Evolutionary conservation across 257 asterid species (phyloP), one percentile per base, ranked within the genome.

Genomic region (Avicennia marina): DNA sequence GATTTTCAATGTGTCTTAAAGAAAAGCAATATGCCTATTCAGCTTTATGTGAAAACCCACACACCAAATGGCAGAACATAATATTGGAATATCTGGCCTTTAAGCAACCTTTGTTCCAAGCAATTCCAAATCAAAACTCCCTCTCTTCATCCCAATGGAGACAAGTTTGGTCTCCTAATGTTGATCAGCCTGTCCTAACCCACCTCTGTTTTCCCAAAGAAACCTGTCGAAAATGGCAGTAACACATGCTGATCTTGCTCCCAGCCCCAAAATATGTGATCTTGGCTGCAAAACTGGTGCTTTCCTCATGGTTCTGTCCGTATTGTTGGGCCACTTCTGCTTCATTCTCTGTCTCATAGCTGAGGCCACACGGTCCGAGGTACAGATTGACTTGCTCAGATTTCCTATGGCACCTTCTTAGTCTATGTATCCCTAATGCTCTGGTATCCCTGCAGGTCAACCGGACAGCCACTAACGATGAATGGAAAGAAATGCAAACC

Each of bases 81-180:
- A 70, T 49, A 66, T 43, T 58, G 72, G 96, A 85, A 90, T 91
- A 74, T 79, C 81, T 87, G 63, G 21, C 60, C 81, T 83, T 87
- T 83, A 91, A 87, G 98, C 86, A 91, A 91, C 93, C 91, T 85
- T 81, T 81, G 90, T 56, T 79, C 76, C 90, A 91, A 87, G 98
- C 81, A 69, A 91, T 87, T 74, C 98, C 73, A 72, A n/a, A n/a
- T n/a, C n/a, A n/a, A 66, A 75, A 53, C 65, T 45, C 53, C 66
- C 62, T 65, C 65, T 45, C 52, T 52, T 70, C n/a, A n/a, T n/a
- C n/a, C n/a, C n/a, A n/a, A n/a, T n/a, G n/a, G n/a, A n/a, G n/a
- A n/a, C n/a, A n/a, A n/a, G n/a, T n/a, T n/a, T n/a, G n/a, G n/a
- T n/a, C n/a, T n/a, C n/a, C n/a, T n/a, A n/a, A n/a, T n/a, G n/a